These are phyloP conservation scores for Starmerella gropengiesseri DNA, from an alignment of 805 yeast species.

Conservation along the genomic window DNA sequence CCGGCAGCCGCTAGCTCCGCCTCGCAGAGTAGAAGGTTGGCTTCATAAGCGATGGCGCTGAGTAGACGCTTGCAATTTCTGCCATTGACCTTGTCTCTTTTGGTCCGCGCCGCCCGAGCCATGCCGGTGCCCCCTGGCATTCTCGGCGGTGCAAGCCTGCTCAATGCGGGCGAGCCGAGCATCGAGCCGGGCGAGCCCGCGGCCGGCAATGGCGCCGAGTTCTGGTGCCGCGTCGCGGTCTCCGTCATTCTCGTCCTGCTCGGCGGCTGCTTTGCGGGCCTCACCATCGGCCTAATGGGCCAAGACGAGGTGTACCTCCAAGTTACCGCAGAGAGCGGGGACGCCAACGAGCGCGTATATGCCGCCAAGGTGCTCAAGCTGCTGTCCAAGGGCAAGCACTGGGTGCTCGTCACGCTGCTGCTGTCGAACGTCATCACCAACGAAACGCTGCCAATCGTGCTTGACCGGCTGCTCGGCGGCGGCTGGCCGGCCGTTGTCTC, in stretches of 20 bases:
- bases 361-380: slow-evolving; percentile 64
- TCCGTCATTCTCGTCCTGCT: slow-evolving; percentile 29
- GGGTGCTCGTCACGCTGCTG: slow-evolving; percentile 85
- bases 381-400: slow-evolving; percentile 79
- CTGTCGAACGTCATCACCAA: slow-evolving; percentile 83
- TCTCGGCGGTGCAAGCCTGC: neutral
- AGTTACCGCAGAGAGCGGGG: slow-evolving; percentile 83
- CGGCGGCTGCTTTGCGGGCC: slow-evolving; percentile 35
- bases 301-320: slow-evolving; percentile 92
- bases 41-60: neutral
- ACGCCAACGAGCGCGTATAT: slow-evolving; percentile 45
- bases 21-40: neutral
- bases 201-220: slow-evolving; percentile 4
- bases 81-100: neutral
- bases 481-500: slow-evolving; percentile 95
- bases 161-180: neutral
- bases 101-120: neutral
- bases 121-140: slow-evolving; percentile 3
- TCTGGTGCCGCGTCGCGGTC: slow-evolving; percentile 19
- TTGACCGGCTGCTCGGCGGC: slow-evolving; percentile 88
- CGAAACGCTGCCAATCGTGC: slow-evolving; percentile 86
- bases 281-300: slow-evolving; percentile 95
- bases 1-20: neutral
- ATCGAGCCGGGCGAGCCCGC: slow-evolving; percentile 1
- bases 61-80: neutral